Evolutionary conservation across 2,329 filamentous ascomycete species (phyloP), one percentile per base, ranked within the genome.

Genomic region (Trichophyton mentagrophytes): DNA sequence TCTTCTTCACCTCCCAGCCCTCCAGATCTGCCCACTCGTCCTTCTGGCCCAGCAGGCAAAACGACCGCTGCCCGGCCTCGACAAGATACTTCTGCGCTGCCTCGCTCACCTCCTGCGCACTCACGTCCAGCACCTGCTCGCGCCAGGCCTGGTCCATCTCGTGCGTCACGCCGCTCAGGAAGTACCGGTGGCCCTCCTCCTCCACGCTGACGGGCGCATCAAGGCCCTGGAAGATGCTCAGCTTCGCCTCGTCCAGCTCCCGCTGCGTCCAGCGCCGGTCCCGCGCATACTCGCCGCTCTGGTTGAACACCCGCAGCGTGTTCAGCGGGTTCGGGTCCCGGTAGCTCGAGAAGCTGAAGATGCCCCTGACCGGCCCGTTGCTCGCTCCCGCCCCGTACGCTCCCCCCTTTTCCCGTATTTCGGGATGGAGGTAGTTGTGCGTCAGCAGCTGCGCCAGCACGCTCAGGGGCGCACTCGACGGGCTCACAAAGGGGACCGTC

Each of bases 311-410:
- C 61, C 82, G 83, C 65, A 97, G 77, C 0, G 90, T 92, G 73
- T 96, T 96, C 64, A 86, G 80, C 0, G 93, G 92, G 71, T 97
- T 96, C 2, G 93, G 93, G 71, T 99, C 93, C 58, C 93, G 88
- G 79, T 99, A 99, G 51, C 89, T 92, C 76, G 95, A 96, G 77
- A 96, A 95, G 15, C 90, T 90, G 67, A 99, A 97, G 0, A 95
- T 73, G 25, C 91, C 92, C 66, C 89, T 87, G 6, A 96, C 77
- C 0, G 87, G 83, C 25, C 85, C 85, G 51, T 88, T 86, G 71
- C 90, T 92, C 1, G 93, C 92, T 13, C 91, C 90, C 22, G 90
- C 93, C 51, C 93, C 93, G 67, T 99, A 99, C 0, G 93, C 93
- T 42, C 93, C 93, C 36, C 93, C 93, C 75, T 97, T 97, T 71